Base-by-base conservation (phyloP, 345 rosid species). In the Syzygium jambos region DNA sequence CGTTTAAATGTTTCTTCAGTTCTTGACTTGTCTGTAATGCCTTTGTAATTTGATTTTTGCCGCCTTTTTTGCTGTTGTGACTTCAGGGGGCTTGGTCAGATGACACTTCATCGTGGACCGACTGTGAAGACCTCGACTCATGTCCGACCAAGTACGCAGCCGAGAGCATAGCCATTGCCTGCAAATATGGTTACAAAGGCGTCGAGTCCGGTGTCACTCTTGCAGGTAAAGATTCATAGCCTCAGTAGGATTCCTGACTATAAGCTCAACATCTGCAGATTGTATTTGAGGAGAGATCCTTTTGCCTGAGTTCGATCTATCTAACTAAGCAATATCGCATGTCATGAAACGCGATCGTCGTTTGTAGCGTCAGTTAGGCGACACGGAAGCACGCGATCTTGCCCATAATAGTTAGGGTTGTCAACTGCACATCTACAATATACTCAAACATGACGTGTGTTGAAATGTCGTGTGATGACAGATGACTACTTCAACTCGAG, bases 111-210 rank as follows among this genome's bases (percentile, higher is more conserved):
- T 90, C 97, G 1, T 97, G 99, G 99, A 91, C 88, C 86, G 95
- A 95, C 54, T 97, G 98, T 55, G 89, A 93, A 16, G 94, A 95
- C 91, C 92, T 96, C 41, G 92, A 87, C 41, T 89, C 93, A 46
- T 97, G 99, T 88, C 92, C 96, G 30, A 90, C 90, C 91, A 95
- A 93, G 99, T 97, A 97, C 89, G 98, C 99, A 5, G 85, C 89
- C 3, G 99, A 97, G 90, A 95, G 99, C 90, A 93, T 97, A 88
- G 89, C 91, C 88, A 86, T 95, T 25, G 98, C 99, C 89, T 97
- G 99, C 93, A 94, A 97, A 91, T 97, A 94, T 94, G 99, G 95
- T 55, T 96, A 97, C 93, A 92, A 93, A 88, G 98, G 92, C 61
- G 98, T 93, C 9, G 54, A 91, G 87, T 86, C 95, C 2, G 99